Evolutionary conservation across 2,329 filamentous ascomycete species (phyloP).

Genomic region (Phialocephala sp.): DNA sequence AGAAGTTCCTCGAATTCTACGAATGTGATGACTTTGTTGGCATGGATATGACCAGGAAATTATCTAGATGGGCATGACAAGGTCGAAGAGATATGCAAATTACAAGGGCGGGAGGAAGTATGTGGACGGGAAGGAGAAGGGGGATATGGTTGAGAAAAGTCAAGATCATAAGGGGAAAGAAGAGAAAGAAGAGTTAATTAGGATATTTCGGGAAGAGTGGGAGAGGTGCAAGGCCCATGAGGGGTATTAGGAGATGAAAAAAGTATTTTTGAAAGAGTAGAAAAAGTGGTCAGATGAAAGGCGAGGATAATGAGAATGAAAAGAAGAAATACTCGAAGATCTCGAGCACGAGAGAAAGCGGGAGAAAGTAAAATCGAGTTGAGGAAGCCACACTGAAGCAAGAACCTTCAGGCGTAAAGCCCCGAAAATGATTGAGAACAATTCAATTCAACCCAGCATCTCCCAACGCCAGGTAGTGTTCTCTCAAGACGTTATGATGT

Average conservation of each 20-base stretch:
- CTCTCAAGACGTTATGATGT: not conserved
- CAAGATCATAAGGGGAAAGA: constrained; percentile 50
- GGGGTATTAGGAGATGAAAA: constrained; percentile 52
- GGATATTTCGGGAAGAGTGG: constrained; percentile 56
- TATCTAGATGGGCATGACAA: constrained; percentile 70
- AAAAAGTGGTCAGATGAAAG: constrained; percentile 27
- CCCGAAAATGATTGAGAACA: constrained; percentile 11
- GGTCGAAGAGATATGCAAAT: constrained; percentile 64
- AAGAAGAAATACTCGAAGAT: not conserved
- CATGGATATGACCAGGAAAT: constrained; percentile 69
- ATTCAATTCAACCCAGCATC: constrained; percentile 19
- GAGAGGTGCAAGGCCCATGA: constrained; percentile 51
- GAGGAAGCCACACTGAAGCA: not conserved
- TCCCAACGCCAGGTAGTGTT: constrained; percentile 24
- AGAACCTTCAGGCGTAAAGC: not conserved
- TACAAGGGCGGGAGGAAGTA: constrained; percentile 62
- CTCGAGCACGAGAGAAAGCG: not conserved
- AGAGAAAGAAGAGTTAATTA: constrained; percentile 57
- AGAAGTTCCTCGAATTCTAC: constrained; percentile 59
- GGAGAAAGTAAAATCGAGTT: not conserved
- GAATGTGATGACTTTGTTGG: constrained; percentile 61
- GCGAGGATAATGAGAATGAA: constrained; percentile 13
- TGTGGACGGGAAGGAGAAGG: constrained; percentile 41
- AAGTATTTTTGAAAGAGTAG: constrained; percentile 53
- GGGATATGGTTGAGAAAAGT: constrained; percentile 52